Base-by-base conservation (phyloP, 805 yeast genomes). In the Candida michaelii region DNA sequence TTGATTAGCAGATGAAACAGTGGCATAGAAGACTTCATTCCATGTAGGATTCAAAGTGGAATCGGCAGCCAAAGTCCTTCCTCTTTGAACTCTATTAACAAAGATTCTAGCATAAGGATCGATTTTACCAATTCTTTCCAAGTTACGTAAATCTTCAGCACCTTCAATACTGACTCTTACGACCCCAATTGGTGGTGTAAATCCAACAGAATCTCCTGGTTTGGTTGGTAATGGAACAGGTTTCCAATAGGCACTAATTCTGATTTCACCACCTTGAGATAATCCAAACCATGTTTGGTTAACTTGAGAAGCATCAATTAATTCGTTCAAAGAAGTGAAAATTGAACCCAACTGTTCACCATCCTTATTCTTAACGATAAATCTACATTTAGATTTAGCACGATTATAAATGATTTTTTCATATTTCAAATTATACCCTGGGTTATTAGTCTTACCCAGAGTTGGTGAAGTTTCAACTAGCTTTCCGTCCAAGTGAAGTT, bases 151-250 rank as follows among this genome's bases (percentile, higher is more conserved):
- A 47, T 80, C 84, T 43, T 74, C 77, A 32, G 95, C 97, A 47
- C 75, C 76, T 51, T 77, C 78, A 46, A 93, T 63, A 45, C 76
- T 71, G 21, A 93, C 72, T 57, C 97, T 81, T 5, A 90, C 75
- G 25, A 85, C 91, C 59, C 99, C 99, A 59, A 91, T 83, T 38
- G 99, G 99, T 44, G 89, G 89, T n/a, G 89, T 80, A 66, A 89
- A 91, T 39, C 91, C 93, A 52, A 83, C 80, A 16, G 86, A 66
- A 40, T 82, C 79, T 16, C 73, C 63, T 55, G 91, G 65, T 9
- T 27, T 35, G 16, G 46, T 39, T 35, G 45, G 44, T n/a, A 49
- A 43, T 21, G 75, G 80, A 39, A 90, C 96, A 7, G 98, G 91
- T 63, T 84, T 89, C 97, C 97, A 93, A 40, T 70, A 65, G 21